Evolutionary conservation across 1,139 yeast genomes (phyloP), one percentile per base, ranked within the genome.

Genomic region (Kodamaea suecica): DNA sequence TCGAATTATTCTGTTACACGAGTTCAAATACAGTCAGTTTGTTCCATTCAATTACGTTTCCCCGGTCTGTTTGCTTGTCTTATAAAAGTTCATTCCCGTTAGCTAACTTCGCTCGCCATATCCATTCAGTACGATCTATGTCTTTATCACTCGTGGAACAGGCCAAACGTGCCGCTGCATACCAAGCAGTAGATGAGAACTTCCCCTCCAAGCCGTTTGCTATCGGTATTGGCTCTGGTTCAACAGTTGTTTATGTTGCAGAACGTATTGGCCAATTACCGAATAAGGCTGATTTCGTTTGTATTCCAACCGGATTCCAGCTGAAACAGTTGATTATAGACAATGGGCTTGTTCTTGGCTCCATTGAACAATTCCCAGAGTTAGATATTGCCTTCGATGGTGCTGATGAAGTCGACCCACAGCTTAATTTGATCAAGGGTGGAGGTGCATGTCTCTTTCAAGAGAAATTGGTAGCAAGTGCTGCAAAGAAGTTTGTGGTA

Each of bases 371-470:
- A 63, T 81, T 66, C 49, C 80, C 88, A 2, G 72, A 73, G 21
- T 66, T 94, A 29, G 98, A 92, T 55, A 79, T 92, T 49, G 96
- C 96, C 3, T 92, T 94, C 57, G 99, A 94, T 59, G 99, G 99
- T 29, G 98, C 98, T 6, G 99, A 94, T 61, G 99, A 94, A 59
- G 94, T 90, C 38, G 98, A 92, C 57, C 55, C 76, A 5, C 55
- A 71, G 13, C 71, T 92, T 50, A 86, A 88, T 55, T 79, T 92
- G 52, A 94, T 94, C 59, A 94, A 94, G 63, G 99, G 99, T 44
- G 99, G 99, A 32, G 99, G 99, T 27, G 99, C 97, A 2, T 94
- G 99, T 61, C 70, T 88, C 45, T 84, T 94, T 67, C 98, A 92
- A 64, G 99, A 94, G 60, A 94, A 94, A 63, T 72, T 94, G 38